Evolutionary conservation across 2,329 filamentous ascomycete species (phyloP), one percentile per base, ranked within the genome.

Genomic region (Trichoderma atrobrunneum): DNA sequence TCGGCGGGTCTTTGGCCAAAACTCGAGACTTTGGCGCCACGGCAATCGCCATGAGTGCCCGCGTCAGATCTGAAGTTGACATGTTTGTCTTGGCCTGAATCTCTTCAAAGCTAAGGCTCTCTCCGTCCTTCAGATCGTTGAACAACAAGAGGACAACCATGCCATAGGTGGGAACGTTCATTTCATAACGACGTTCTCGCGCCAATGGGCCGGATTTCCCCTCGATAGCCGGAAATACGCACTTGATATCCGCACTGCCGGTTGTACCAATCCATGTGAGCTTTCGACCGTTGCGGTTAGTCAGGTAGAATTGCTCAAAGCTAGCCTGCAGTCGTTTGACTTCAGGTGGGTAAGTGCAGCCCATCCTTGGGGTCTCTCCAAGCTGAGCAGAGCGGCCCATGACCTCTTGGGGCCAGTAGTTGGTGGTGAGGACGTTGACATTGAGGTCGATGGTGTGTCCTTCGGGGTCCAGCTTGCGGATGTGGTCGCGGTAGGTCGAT

Each of bases 401-500:
- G 14, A 94, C 89, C 77, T 98, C 95, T 75, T 94, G 89, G 2
- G 96, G 96, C 96, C 96, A 99, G 79, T 94, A 95, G 81, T 97
- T 98, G 76, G 91, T 95, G 0, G 95, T 98, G 51, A 99, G 87
- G 34, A 99, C 91, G 75, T 90, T 93, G 81, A 98, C 92, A 64
- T 88, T 88, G 28, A 99, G 87, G 61, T 98, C 96, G 32, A 95
- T 89, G 34, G 89, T 78, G 75, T 79, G 81, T 30, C 73, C 78
- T 21, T 82, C 79, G 80, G 89, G 81, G 80, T 87, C 81, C 12
- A 89, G 81, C 34, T 81, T 83, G 34, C 83, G 81, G 61, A 89
- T 89, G 74, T 95, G 89, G 18, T 88, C 87, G 75, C 91, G 92
- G 83, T 97, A 98, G 71, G 88, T 90, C 14, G 89, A 83, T 0